These are phyloP conservation scores for Angomonas ambiguus DNA, from an alignment of 208 protist genomes.

Conservation along the genomic window DNA sequence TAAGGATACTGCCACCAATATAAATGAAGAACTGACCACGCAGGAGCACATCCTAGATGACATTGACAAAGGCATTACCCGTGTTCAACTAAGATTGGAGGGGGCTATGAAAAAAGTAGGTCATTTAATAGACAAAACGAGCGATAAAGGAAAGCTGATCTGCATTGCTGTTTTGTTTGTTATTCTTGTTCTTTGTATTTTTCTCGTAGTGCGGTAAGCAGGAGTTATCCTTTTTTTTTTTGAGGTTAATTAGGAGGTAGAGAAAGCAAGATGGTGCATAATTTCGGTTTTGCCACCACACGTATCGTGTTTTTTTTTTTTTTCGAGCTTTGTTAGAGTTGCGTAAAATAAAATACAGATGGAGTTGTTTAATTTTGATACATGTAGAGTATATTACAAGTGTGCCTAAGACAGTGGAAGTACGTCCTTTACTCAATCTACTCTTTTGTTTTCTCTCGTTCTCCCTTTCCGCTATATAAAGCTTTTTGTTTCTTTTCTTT, in stretches of 20 bases:
- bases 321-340: not conserved
- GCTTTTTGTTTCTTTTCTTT: not conserved
- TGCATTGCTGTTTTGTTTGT: conserved; percentile 71
- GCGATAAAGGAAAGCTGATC: conserved; percentile 74
- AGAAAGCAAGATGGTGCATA: not conserved
- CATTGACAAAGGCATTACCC: conserved; percentile 69
- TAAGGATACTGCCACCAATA: conserved; percentile 61
- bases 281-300: not conserved
- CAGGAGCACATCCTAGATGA: conserved; percentile 75
- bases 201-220: conserved; percentile 45
- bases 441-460: not conserved
- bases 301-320: conserved; percentile 11
- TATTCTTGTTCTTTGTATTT: conserved; percentile 61
- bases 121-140: conserved; percentile 69
- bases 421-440: not conserved
- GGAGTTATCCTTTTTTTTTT: not conserved
- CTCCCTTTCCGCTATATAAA: not conserved
- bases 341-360: conserved; percentile 2
- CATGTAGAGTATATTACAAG: not conserved
- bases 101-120: conserved; percentile 70
- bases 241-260: conserved; percentile 5
- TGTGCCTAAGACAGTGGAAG: not conserved
- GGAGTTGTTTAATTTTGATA: not conserved
- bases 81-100: conserved; percentile 64
- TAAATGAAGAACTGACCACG: conserved; percentile 76